Evolutionary conservation across 352 stramenopile species (phyloP), one percentile per base, ranked within the genome.

Genomic region (Pythium scleroteichum): DNA sequence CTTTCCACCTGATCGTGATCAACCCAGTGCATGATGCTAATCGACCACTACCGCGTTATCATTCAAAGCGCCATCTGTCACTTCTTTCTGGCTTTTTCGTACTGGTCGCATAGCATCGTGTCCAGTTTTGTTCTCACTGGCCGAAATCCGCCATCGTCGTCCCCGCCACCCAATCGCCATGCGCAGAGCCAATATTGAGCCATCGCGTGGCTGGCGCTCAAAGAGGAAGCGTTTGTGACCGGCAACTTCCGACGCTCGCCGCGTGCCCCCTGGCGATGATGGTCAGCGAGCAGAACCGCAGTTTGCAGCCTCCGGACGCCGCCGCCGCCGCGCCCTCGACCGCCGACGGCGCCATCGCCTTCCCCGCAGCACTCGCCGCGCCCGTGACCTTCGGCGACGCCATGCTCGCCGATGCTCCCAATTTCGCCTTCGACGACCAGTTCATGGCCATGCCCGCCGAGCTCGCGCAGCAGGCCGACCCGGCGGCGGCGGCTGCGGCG

Each of bases 381-480:
- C 33, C 23, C 16, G 46, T 32, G n/a, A 56, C 53, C 27, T 54
- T 52, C 35, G 51, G 46, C 40, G 47, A 59, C 53, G 47, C 55
- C 23, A 17, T 60, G 16, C 52, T 59, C 44, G 46, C 32, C 17
- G 54, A 56, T n/a, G 53, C 53, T 3, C 41, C 29, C 17, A 29
- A 51, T 51, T 83, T 87, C 35, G 53, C 67, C 13, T 90, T 88
- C 35, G 76, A 88, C 49, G 81, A 90, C 48, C 79, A 71, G 55
- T 53, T 90, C 7, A 72, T 90, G 58, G 53, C 45, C 14, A 49
- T 76, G 14, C 48, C 68, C 17, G 53, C 49, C 10, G 53, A 72
- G 23, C 35, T 64, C 44, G 44, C 63, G 44, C 46, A 60, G 38
- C 41, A 50, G 42, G 42, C 52, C 24, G 7, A 59, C 59, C 23